Conservation (phyloP, 2,329 filamentous ascomycete species). For the Fusarium sp. region DNA sequence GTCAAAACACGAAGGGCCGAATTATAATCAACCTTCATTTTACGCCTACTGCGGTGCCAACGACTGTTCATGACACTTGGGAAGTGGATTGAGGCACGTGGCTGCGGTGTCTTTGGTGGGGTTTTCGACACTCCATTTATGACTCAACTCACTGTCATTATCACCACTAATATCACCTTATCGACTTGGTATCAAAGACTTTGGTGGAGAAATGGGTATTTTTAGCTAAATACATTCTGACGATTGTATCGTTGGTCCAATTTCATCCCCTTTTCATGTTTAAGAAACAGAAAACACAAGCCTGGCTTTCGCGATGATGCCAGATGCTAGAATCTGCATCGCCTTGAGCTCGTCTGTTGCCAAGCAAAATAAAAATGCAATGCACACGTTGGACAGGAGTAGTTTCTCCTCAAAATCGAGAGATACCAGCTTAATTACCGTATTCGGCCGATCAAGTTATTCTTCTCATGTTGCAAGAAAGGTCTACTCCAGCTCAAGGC, state of each 20-base stretch:
- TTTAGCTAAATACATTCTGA: fast-evolving
- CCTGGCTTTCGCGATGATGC: neutral
- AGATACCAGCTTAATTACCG: fast-evolving
- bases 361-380: neutral
- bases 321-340: fast-evolving
- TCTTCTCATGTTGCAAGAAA: neutral
- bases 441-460: neutral
- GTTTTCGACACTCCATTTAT: neutral
- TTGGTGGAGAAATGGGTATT: neutral
- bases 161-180: too few species aligned
- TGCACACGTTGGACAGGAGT: fast-evolving
- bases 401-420: neutral
- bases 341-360: too few species aligned
- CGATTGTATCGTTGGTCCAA: fast-evolving
- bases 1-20: too few species aligned
- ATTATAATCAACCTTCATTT: too few species aligned
- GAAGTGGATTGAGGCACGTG: neutral
- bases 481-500: neutral
- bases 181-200: neutral
- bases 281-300: neutral
- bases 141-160: neutral
- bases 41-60: fast-evolving
- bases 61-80: neutral
- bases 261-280: too few species aligned
- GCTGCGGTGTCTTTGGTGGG: too few species aligned